Conservation (phyloP, 345 rosid species). For the Passiflora organensis region DNA sequence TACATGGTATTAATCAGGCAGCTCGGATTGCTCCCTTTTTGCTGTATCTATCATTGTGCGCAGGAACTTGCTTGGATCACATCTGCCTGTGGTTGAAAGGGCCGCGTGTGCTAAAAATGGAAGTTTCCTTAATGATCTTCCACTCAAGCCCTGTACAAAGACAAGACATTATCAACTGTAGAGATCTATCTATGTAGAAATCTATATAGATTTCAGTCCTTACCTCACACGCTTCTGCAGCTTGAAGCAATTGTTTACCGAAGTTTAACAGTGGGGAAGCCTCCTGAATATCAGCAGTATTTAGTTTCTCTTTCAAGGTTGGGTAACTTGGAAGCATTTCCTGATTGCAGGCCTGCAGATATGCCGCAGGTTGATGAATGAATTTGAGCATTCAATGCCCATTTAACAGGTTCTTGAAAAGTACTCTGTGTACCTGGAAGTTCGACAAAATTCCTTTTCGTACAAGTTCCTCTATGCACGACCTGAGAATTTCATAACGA, state of each 20-base stretch:
- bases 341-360: conserved; percentile 47
- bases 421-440: conserved; percentile 43
- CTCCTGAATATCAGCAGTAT: conserved; percentile 37
- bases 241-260: conserved; percentile 60
- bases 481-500: conserved; percentile 82
- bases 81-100: conserved; percentile 51
- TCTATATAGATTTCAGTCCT: too few species aligned
- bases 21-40: conserved; percentile 58
- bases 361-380: conserved; percentile 1
- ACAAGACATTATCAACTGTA: too few species aligned
- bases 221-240: conserved; percentile 86
- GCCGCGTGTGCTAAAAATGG: conserved; percentile 84
- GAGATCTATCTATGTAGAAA: too few species aligned
- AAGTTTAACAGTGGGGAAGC: conserved; percentile 29
- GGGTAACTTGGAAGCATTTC: conserved; percentile 53
- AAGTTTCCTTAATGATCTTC: conserved; percentile 85
- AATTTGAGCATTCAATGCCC: neutral
- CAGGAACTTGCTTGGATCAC: conserved; percentile 63
- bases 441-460: conserved; percentile 63
- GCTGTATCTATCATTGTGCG: conserved; percentile 65
- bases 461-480: conserved; percentile 76
- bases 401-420: neutral
- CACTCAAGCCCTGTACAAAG: conserved; percentile 74
- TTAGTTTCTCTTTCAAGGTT: conserved; percentile 50
- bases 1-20: conserved; percentile 40